phyloP scores from a whole-genome alignment of 495 filamentous ascomycete species.

The Podospora pseudocomata region DNA sequence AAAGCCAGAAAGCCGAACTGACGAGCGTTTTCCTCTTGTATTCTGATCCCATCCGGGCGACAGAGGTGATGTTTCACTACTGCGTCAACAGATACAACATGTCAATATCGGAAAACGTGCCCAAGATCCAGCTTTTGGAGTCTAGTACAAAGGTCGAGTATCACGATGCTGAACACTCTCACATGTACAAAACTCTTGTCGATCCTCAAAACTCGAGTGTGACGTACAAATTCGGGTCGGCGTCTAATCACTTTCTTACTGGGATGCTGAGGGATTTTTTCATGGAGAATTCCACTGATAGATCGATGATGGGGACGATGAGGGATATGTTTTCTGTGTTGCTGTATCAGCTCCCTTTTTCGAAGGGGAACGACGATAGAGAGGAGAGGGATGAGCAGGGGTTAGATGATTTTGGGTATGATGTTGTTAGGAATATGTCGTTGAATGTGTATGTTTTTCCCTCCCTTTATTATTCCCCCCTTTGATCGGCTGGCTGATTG shows the following conservation, averaged over 20 bases:
- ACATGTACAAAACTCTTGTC: not conserved
- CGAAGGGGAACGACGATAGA: not conserved
- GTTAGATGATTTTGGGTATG: not conserved
- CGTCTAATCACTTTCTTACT: not conserved
- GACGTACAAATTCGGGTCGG: not conserved
- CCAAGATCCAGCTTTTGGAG: not conserved
- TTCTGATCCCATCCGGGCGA: not conserved
- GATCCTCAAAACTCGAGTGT: not conserved
- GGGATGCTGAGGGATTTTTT: not conserved
- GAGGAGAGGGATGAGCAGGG: not conserved
- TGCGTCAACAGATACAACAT: conserved; percentile 3
- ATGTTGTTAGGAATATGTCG: not conserved
- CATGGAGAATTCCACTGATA: not conserved
- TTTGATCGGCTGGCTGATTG: too few species aligned
- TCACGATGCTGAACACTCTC: not conserved
- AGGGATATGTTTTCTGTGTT: not conserved
- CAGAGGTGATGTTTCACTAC: not conserved
- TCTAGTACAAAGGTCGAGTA: not conserved
- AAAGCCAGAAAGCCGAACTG: not conserved
- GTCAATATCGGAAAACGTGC: not conserved
- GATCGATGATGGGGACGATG: not conserved
- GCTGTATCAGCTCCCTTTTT: not conserved
- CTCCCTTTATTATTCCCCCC: too few species aligned
- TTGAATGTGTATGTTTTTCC: not conserved
- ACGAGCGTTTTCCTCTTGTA: not conserved